A percentile compares a stretch with the other conserved stretches of the same genome.
phyloP scores from a whole-genome alignment of 768 basidiomycete genomes.

The Leucosporidium yakuticum region DNA sequence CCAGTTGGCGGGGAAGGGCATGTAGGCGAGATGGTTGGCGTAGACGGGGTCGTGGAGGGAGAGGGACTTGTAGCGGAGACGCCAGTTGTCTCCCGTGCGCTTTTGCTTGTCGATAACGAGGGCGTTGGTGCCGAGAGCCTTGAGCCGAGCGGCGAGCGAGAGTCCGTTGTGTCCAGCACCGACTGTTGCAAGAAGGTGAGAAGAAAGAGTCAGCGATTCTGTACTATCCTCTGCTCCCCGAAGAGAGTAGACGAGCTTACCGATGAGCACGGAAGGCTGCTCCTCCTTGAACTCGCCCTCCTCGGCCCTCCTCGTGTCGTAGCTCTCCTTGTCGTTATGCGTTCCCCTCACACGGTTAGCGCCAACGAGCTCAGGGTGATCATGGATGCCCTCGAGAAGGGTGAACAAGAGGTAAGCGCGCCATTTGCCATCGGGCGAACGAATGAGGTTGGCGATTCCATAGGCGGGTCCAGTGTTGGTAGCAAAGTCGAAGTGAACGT shows the following conservation, averaged over 20 bases:
- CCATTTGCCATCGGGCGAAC: not conserved
- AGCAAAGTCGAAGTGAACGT: not conserved
- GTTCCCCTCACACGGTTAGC: not conserved
- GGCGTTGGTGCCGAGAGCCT: constrained; percentile 52
- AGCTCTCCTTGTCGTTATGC: constrained; percentile 1
- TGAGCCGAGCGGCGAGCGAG: constrained; percentile 57
- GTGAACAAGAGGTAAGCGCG: not conserved
- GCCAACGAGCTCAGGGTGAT: not conserved
- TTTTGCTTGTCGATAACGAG: constrained; percentile 58
- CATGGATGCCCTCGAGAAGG: not conserved
- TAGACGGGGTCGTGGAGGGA: constrained; percentile 49
- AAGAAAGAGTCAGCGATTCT: not conserved
- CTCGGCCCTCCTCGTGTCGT: not conserved
- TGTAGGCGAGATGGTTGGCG: constrained; percentile 39
- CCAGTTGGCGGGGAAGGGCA: constrained; percentile 63
- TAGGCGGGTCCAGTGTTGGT: not conserved
- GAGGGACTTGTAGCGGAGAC: constrained; percentile 59
- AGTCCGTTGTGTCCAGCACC: constrained; percentile 63
- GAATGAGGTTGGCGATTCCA: not conserved
- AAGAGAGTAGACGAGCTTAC: not conserved
- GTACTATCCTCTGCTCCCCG: not conserved
- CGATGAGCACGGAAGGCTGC: not conserved
- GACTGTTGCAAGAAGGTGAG: constrained; percentile 36
- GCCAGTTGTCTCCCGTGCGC: constrained; percentile 61
- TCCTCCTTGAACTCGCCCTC: not conserved